Base-by-base conservation (phyloP, 306 rosid genomes). In the Vigna angularis region DNA sequence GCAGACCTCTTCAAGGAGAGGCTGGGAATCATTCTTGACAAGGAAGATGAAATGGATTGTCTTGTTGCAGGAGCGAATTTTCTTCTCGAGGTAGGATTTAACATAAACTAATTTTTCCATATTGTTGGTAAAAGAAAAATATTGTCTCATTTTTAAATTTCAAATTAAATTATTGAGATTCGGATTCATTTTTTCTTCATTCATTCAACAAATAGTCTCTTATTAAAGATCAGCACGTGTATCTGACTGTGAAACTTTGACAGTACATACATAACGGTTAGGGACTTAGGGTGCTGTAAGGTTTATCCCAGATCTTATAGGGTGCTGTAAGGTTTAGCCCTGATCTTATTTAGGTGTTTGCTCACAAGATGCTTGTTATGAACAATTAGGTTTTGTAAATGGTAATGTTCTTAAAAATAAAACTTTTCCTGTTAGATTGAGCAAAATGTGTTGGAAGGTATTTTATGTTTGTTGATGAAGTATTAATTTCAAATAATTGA, bases 41-140 rank as follows among this genome's bases (percentile, higher is more conserved):
- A 95, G 89, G 90, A 87, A 87, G 98, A 89, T 87, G 98, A 95
- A 91, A 92, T 95, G 96, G 91, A 91, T 83, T 88, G 98, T 88
- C 97, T 95, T 55, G 99, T 95, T n/a, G 89, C 89, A 6, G 99
- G 99, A 85, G 90, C 97, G 59, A 93, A 95, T 86, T 95, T 95
- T 91, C 90, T 95, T 67, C 94, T 95, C 12, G 91, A 95, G 99
- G 99, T 91, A 81, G 34, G 88, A 87, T 77, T 72, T 68, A 47
- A 65, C 58, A 52, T 51, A 75, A 72, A 10, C 80, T 63, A 64
- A 9, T 63, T 74, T 26, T 82, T 52, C 55, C 49, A 65, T 56
- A 42, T 52, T 55, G 45, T 72, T 69, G 58, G 40, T 53, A 67
- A 36, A 66, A 45, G 40, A 32, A 24, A 17, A 58, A 34, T 66